phyloP scores from a whole-genome alignment of 2,329 filamentous ascomycete species.

The Aspergillus sp. region DNA sequence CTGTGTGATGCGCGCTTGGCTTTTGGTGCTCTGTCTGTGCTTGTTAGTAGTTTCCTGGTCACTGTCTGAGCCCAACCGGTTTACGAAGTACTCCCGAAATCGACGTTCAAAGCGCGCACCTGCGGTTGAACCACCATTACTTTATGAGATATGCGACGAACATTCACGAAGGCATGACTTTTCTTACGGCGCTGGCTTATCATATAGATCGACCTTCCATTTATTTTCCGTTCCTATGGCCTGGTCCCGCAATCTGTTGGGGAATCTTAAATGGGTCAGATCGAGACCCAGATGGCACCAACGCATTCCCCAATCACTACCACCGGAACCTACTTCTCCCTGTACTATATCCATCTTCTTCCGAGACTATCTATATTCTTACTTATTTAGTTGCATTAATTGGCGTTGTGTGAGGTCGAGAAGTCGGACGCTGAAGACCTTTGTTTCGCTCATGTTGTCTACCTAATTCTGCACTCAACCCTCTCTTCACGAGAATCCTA shows the following conservation, averaged over 20 bases:
- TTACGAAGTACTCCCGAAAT: neutral
- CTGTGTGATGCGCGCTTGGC: slow-evolving; percentile 12
- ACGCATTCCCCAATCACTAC: neutral
- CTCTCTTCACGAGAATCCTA: neutral
- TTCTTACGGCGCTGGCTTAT: slow-evolving; percentile 9
- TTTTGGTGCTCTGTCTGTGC: slow-evolving; percentile 22
- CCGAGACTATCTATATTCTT: slow-evolving; percentile 1
- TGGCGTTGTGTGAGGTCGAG: neutral
- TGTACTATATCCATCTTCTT: slow-evolving; percentile 5
- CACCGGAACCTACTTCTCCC: neutral
- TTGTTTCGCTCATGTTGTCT: neutral
- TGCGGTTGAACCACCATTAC: neutral
- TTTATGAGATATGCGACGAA: slow-evolving; percentile 14
- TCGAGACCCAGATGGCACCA: neutral
- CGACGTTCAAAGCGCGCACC: neutral
- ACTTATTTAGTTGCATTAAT: slow-evolving; percentile 1
- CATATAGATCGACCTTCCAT: slow-evolving; percentile 9
- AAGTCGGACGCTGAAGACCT: neutral
- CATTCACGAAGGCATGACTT: slow-evolving; percentile 11
- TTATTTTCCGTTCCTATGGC: neutral
- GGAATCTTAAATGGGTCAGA: neutral
- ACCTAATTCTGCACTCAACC: neutral
- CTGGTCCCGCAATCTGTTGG: neutral
- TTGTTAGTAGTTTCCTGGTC: slow-evolving; percentile 21
- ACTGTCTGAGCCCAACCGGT: slow-evolving; percentile 19